These are phyloP conservation scores for Stromatinia cepivora DNA, from an alignment of 2,329 filamentous ascomycete genomes.

Conservation along the genomic window DNA sequence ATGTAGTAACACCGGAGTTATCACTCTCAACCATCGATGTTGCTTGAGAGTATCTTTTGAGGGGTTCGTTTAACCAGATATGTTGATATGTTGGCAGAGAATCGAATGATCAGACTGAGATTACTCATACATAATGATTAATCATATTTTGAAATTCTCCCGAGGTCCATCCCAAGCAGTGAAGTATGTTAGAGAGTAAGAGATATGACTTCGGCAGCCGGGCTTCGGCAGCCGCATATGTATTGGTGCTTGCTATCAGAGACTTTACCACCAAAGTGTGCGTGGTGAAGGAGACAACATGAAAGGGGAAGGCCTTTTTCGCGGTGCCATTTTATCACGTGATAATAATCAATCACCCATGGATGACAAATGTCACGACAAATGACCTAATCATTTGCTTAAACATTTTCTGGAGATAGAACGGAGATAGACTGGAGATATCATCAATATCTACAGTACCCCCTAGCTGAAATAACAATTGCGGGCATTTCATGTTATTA, in stretches of 20 bases:
- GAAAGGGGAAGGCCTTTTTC: no score
- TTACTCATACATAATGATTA: background rate
- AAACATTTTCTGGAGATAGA: no score
- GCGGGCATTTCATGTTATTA: background rate
- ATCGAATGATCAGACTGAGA: background rate
- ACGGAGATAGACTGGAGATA: no score
- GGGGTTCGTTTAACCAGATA: background rate
- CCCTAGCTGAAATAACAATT: no score
- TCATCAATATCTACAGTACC: no score
- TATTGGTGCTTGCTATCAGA: no score
- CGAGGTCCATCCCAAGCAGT: background rate
- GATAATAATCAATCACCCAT: background rate
- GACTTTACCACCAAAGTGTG: no score
- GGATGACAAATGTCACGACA: no score
- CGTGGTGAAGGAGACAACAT: no score
- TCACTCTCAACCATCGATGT: background rate
- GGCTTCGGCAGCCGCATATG: background rate
- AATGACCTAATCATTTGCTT: no score
- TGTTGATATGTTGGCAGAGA: background rate
- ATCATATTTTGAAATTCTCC: background rate
- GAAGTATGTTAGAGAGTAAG: background rate
- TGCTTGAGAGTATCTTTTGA: background rate
- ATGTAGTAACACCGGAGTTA: constrained; percentile 1
- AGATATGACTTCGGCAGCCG: background rate
- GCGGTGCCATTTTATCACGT: no score